Evolutionary conservation across 2,329 filamentous ascomycete genomes (phyloP), one percentile per base, ranked within the genome.

Genomic region (Penicillium sclerotigenum): DNA sequence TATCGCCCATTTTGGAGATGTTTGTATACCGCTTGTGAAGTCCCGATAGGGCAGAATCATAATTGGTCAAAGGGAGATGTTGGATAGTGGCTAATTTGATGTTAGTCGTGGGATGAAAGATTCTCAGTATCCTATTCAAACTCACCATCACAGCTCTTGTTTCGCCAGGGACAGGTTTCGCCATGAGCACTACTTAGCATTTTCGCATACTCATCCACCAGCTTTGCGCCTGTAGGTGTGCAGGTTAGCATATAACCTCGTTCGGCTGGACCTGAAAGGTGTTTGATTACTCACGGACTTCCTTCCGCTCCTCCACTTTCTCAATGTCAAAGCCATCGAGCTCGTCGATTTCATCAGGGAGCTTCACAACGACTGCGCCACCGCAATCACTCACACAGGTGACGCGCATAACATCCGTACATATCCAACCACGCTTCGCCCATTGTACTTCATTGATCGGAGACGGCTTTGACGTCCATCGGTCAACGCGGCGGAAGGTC

Each of bases 391-490:
- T 87, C 40, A 79, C 81, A 71, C 94, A 99, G 18, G 86, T 85
- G 16, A 97, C 90, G 4, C 89, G 89, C 73, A 96, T 91, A 61
- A 86, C 86, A 65, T 88, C 88, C 43, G 88, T 85, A 67, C 93
- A 97, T 4, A 87, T 81, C 93, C 94, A 99, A 0, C 93, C 93
- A 56, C 89, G 80, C 78, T 93, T 96, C 0, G 92, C 92, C 94
- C 94, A 99, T 71, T 91, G 88, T 8, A 97, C 86, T 75, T 97
- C 94, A 69, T 86, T 91, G 65, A 97, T 87, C 33, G 80, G 81
- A 50, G 92, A 84, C 0, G 94, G 92, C 71, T 97, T 97, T 0
- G 90, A 89, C n/a, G 89, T 88, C 93, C 93, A 99, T 70, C 89
- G 84, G 52, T 91, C 94, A 46, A 97, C 86, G 63, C 93, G 91